These are phyloP conservation scores for Boletus semigastroideus DNA, from an alignment of 1,284 basidiomycete species.

Conservation along the genomic window DNA sequence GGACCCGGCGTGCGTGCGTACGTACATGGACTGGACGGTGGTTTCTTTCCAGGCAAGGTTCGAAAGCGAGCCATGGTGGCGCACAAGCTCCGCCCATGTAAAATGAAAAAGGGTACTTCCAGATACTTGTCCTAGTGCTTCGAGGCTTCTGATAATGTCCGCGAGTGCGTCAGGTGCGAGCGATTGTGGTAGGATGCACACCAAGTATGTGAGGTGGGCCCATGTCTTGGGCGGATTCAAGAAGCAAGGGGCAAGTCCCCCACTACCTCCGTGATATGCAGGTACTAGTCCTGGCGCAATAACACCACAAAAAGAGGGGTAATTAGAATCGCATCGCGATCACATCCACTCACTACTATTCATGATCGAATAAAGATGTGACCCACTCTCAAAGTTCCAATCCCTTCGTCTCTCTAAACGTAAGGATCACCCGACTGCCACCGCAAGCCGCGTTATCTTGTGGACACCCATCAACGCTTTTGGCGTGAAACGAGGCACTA, in stretches of 20 bases:
- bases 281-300: not conserved
- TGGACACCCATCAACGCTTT: too few relatives aligned
- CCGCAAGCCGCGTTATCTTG: too few relatives aligned
- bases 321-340: too few relatives aligned
- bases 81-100: not conserved
- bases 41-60: not conserved
- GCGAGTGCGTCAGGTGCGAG: not conserved
- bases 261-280: not conserved
- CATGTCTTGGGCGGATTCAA: not conserved
- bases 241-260: not conserved
- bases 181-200: too few relatives aligned
- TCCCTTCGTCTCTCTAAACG: too few relatives aligned
- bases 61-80: not conserved
- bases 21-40: constrained; percentile 1
- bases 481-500: too few relatives aligned
- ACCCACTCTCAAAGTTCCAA: too few relatives aligned
- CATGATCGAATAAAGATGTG: too few relatives aligned
- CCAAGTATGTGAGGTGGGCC: too few relatives aligned
- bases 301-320: not conserved
- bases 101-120: not conserved
- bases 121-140: not conserved
- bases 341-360: too few relatives aligned
- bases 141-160: not conserved
- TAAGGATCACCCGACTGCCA: too few relatives aligned
- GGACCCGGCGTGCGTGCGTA: constrained; percentile 11